These are phyloP conservation scores for Neurospora sp. DNA, from an alignment of 2,329 filamentous ascomycete genomes.

Conservation along the genomic window DNA sequence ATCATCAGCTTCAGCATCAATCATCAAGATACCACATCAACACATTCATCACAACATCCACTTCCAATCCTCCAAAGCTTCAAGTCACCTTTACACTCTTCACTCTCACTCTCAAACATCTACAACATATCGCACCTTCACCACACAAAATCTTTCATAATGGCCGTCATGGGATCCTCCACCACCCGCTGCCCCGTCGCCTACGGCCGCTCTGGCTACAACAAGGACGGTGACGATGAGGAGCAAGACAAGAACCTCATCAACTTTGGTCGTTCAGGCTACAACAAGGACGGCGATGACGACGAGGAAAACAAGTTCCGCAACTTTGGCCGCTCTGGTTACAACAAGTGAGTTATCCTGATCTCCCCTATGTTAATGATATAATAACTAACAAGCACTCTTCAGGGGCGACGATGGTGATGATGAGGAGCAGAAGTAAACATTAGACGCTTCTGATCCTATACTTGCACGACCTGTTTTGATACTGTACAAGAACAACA, in stretches of 20 bases:
- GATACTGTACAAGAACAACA: neutral
- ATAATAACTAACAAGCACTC: neutral
- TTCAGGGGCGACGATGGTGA: conserved; percentile 22
- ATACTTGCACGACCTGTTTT: neutral
- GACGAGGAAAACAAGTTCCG: conserved; percentile 21
- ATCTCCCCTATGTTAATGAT: too few species aligned
- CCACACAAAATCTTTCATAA: conserved; percentile 13
- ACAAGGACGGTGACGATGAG: conserved; percentile 27
- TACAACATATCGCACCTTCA: neutral
- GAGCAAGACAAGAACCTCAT: conserved; percentile 21
- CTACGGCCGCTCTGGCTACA: conserved; percentile 37
- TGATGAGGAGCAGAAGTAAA: conserved; percentile 25
- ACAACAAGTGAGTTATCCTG: conserved; percentile 17
- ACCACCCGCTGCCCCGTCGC: conserved; percentile 15
- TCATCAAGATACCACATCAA: neutral
- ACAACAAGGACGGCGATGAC: conserved; percentile 21
- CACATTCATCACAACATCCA: too few species aligned
- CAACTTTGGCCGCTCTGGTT: conserved; percentile 20
- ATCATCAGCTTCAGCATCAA: conserved; percentile 1
- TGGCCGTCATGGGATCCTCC: conserved; percentile 19
- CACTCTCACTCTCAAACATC: neutral
- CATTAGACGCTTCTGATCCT: neutral
- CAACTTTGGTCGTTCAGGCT: conserved; percentile 21
- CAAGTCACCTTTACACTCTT: neutral
- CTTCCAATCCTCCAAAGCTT: neutral